These are phyloP conservation scores for Mycena floridula DNA, from an alignment of 768 basidiomycete genomes.

Conservation along the genomic window DNA sequence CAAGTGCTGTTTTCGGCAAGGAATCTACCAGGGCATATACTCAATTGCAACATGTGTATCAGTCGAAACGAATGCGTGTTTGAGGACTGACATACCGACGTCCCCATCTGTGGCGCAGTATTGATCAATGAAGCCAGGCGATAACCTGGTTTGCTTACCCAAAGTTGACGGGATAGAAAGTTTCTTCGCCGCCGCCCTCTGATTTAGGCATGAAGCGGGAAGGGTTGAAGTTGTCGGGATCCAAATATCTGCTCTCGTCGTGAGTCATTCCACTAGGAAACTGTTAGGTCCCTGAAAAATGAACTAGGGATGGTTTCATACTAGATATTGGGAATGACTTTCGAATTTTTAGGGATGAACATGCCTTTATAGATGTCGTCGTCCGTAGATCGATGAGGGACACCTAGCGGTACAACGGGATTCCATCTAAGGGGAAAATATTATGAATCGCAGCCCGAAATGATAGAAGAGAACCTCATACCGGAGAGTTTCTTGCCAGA, in stretches of 20 bases:
- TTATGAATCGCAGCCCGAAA: constrained; percentile 12
- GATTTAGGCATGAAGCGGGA: constrained; percentile 26
- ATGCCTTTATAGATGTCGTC: constrained; percentile 27
- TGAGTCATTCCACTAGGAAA: constrained; percentile 25
- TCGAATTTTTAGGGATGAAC: constrained; percentile 27
- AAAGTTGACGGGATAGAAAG: too few relatives aligned
- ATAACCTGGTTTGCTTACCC: too few relatives aligned
- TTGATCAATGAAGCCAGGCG: too few relatives aligned
- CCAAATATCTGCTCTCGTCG: constrained; percentile 28
- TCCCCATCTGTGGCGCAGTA: too few relatives aligned
- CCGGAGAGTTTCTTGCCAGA: constrained; percentile 33
- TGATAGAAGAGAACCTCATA: constrained; percentile 25
- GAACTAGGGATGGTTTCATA: constrained; percentile 5
- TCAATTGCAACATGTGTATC: too few relatives aligned
- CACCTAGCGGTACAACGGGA: constrained; percentile 13
- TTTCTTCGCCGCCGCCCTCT: too few relatives aligned
- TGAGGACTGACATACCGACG: too few relatives aligned
- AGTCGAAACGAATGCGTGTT: too few relatives aligned
- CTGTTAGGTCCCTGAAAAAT: background rate
- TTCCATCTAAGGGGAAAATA: background rate
- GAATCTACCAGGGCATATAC: too few relatives aligned
- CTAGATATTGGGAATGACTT: constrained; percentile 25
- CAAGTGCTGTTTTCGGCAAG: too few relatives aligned
- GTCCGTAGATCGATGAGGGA: constrained; percentile 21
- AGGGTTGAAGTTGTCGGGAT: constrained; percentile 29